phyloP scores from a whole-genome alignment of 2,329 filamentous ascomycete species.

The Aspergillus thermomutatus region DNA sequence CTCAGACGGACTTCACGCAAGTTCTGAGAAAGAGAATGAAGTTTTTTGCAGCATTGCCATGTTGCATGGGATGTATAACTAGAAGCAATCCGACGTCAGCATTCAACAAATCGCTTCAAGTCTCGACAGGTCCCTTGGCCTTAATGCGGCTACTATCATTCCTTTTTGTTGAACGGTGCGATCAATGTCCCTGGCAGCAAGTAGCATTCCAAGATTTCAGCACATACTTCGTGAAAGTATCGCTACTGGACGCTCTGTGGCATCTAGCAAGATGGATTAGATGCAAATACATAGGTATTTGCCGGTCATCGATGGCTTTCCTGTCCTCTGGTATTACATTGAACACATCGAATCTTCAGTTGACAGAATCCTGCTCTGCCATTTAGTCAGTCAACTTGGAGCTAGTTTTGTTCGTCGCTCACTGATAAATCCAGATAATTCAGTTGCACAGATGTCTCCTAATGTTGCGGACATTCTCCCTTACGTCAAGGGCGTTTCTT shows the following conservation, averaged over 20 bases:
- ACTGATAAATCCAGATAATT: neutral
- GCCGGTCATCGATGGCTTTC: neutral
- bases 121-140: neutral
- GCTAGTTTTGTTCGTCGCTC: neutral
- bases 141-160: neutral
- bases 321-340: neutral
- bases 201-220: neutral
- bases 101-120: neutral
- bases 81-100: neutral
- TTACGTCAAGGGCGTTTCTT: neutral
- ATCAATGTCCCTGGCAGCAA: neutral
- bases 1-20: neutral
- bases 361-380: neutral
- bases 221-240: neutral
- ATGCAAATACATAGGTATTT: neutral
- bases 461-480: neutral
- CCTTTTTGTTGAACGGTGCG: neutral
- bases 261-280: neutral
- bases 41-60: neutral
- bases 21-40: neutral
- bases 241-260: neutral
- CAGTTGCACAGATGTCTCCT: neutral
- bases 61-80: neutral
- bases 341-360: neutral
- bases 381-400: neutral